Evolutionary conservation across 345 rosid genomes (phyloP), one percentile per base, ranked within the genome.

Genomic region (Boechera stricta): DNA sequence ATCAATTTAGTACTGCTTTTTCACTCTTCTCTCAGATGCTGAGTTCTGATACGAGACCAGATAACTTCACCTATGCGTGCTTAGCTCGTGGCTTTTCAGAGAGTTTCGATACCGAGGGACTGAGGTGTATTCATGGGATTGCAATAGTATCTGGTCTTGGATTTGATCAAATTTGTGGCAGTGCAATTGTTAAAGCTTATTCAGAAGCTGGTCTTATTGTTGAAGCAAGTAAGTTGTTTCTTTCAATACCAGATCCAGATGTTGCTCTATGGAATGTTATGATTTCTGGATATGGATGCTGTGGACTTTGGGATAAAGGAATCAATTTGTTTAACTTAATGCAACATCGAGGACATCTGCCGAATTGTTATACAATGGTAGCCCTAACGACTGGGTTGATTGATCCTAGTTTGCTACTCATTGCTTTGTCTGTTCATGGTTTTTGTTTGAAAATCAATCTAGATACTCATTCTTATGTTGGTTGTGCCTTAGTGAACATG

Each of bases 241-340:
- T 56, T 75, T 63, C 80, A 56, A 70, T 85, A 60, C 38, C 80
- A 45, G 89, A 84, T 10, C 90, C 87, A n/a, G 98, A 92, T 82
- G 81, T 89, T 84, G 91, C 86, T 76, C 71, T 92, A 31, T 90
- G 91, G 89, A 92, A 94, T 82, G 82, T 85, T n/a, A 86, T 94
- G 88, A 79, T 94, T 72, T 87, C 78, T 71, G 91, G 98, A 60
- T 94, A 77, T 79, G 85, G 86, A 58, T 24, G 48, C 79, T 75
- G 84, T 67, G 91, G 90, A 56, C 54, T 80, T 67, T 84, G 87
- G 84, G 76, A 48, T 54, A 59, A 77, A 80, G 93, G 90, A 47
- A 79, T 90, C 75, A 44, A 35, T 45, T 73, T 87, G 82, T 87
- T 88, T 79, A 84, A 75, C 67, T 57, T 73, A 67, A 87, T 94